Evolutionary conservation across 139 green algal genomes (phyloP), one percentile per base, ranked within the genome.

Genomic region (Astrephomene gubernaculifera): DNA sequence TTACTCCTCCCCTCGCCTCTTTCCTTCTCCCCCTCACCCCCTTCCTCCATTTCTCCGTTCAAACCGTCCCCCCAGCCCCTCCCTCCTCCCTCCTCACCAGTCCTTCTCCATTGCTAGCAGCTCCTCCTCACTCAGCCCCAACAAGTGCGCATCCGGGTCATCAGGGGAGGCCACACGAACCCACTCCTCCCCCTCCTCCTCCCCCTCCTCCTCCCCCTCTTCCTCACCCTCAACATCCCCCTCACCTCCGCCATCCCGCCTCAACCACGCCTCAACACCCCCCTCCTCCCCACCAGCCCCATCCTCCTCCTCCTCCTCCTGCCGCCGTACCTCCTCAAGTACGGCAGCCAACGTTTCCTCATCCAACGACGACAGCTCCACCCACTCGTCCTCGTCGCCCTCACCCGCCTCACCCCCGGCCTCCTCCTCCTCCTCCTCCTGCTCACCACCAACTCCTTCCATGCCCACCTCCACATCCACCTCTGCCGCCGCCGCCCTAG

Each of bases 301-400:
- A 33, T 14, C 25, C 17, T 27, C 27, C 12, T 57, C 41, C 38
- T 69, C 61, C 61, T 39, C 61, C 68, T 70, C n/a, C 63, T 31
- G 63, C 63, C 10, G 31, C 63, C 29, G 9, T 39, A 70, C 71
- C 86, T 92, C 91, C 61, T 87, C 86, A 53, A 95, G 87, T 36
- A 89, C 82, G 61, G 93, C 85, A 38, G 94, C 83, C 75, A 91
- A 75, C 2, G 61, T 64, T 83, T 93, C 92, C 21, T 82, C 87
- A 38, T 92, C 89, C 61, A 79, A 31, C 27, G 36, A 24, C 36
- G 79, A 41, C 31, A 86, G 79, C 45, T 86, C 79, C 33, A 86
- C 79, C 79, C 71, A 82, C 36, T 81, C 82, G 57, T 87, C 82
- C 14, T 87, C 82, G 31, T 41, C 64, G 38, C 57, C 22, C 31